Conservation (phyloP, 2,329 filamentous ascomycete species). For the Aulographum hederae region DNA sequence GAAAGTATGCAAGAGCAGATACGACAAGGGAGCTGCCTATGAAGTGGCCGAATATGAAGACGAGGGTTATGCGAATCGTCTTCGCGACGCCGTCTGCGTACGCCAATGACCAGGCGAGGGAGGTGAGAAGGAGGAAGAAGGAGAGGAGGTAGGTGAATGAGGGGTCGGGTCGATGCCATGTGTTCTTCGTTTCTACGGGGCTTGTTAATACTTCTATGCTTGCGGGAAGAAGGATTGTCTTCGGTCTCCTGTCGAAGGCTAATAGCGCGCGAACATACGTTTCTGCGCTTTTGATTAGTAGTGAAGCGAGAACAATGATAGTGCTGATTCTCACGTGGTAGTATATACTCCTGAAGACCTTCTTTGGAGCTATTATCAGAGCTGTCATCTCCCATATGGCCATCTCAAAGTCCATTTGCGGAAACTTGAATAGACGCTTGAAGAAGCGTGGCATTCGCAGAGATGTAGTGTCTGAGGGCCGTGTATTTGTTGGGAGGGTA, state of each 20-base stretch:
- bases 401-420: conserved; percentile 59
- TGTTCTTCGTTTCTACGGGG: conserved; percentile 45
- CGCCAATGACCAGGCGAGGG: conserved; percentile 39
- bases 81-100: conserved; percentile 26
- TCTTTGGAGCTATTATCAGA: conserved; percentile 49
- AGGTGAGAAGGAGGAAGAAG: conserved; percentile 38
- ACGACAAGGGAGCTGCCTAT: conserved; percentile 39
- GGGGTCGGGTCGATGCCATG: conserved; percentile 50
- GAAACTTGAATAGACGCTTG: conserved; percentile 52
- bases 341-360: conserved; percentile 53
- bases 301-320: conserved; percentile 3
- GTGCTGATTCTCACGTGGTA: conserved; percentile 36
- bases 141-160: conserved; percentile 53
- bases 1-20: conserved; percentile 44
- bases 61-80: conserved; percentile 25
- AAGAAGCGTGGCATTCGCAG: conserved; percentile 49
- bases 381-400: conserved; percentile 56
- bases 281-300: no score
- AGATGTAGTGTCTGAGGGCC: conserved; percentile 31
- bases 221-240: conserved; percentile 4
- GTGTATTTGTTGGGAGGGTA: conserved; percentile 29
- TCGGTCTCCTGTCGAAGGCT: conserved; percentile 19
- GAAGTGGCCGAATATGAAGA: conserved; percentile 40
- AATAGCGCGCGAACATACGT: conserved; percentile 8
- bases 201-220: background rate